Evolutionary conservation across 1,284 basidiomycete genomes (phyloP).

Genomic region (Gymnopus androsaceus): DNA sequence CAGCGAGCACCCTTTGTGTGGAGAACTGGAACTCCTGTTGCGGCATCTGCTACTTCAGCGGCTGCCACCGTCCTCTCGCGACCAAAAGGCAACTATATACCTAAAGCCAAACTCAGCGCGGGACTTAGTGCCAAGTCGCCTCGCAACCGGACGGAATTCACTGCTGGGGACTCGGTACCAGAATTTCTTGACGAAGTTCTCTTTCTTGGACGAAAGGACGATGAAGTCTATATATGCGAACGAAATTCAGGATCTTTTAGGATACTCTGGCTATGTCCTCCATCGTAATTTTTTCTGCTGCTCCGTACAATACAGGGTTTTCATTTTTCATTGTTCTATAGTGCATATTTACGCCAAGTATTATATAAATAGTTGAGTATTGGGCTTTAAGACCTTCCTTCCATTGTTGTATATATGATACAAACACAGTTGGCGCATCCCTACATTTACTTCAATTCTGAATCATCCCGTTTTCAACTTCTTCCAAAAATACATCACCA

Average conservation of each 20-base stretch:
- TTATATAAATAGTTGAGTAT: too few relatives aligned
- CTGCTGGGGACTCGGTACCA: conserved; percentile 51
- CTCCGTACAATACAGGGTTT: neutral
- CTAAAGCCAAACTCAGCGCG: conserved; percentile 49
- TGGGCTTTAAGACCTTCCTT: too few relatives aligned
- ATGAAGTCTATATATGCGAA: conserved; percentile 81
- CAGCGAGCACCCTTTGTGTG: conserved; percentile 74
- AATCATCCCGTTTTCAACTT: too few relatives aligned
- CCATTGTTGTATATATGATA: too few relatives aligned
- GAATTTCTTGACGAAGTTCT: conserved; percentile 71
- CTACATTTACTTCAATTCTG: too few relatives aligned
- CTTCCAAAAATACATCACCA: too few relatives aligned
- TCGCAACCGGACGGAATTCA: conserved; percentile 50
- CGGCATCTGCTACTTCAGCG: conserved; percentile 42
- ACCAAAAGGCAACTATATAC: conserved; percentile 34
- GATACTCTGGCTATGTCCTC: conserved; percentile 64
- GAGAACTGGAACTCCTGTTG: conserved; percentile 73
- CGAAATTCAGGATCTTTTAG: conserved; percentile 71
- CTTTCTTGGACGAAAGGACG: conserved; percentile 71
- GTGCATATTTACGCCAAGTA: neutral
- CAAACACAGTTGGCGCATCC: too few relatives aligned
- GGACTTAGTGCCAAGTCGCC: conserved; percentile 46
- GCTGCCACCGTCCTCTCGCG: conserved; percentile 46
- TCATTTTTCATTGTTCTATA: conserved; percentile 2
- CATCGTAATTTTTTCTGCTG: neutral